Base-by-base conservation (phyloP, 2,329 filamentous ascomycete genomes). In the Fusarium sp. region DNA sequence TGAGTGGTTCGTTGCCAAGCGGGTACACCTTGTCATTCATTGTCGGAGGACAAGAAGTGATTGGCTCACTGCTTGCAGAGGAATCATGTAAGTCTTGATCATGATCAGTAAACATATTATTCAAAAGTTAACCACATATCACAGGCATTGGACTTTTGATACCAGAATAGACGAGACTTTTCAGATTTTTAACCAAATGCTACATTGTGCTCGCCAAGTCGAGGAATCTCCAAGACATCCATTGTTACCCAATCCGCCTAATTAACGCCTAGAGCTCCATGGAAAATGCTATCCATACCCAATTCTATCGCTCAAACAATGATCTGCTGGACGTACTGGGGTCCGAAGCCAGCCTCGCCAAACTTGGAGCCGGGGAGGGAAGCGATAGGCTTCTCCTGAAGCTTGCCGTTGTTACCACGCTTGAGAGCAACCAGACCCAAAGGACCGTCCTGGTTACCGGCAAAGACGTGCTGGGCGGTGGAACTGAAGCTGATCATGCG, bases 401-500 rank as follows among this genome's bases (percentile, higher is more conserved):
- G 75, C 56, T 75, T 78, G 52, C 83, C 83, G 27, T 77, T 67
- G 22, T 62, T 40, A 27, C 73, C 69, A 56, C 84, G 80, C 57
- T 77, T 60, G 63, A 88, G 79, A 9, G 83, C 86, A 5, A 83
- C 79, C 6, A 88, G 74, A 0, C 83, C 86, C 16, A 71, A 71
- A 5, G 79, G 78, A 38, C 85, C 86, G 62, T 79, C 79, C 79
- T 86, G 83, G 80, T 88, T 88, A n/a, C 82, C 83, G n/a, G 84
- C 81, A 72, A 87, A 87, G 54, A 88, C 73, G 67, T 83, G 78
- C 66, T 82, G 79, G 10, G 70, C 78, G 67, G 81, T 80, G 47
- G 83, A 76, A 70, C 77, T 71, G 42, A 82, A 71, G 75, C 83
- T 85, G 71, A 89, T 84, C 84, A 87, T 87, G 73, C 87, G 85